phyloP scores from a whole-genome alignment of 1,139 yeast genomes.

The Zygosaccharomyces pseudobailii region DNA sequence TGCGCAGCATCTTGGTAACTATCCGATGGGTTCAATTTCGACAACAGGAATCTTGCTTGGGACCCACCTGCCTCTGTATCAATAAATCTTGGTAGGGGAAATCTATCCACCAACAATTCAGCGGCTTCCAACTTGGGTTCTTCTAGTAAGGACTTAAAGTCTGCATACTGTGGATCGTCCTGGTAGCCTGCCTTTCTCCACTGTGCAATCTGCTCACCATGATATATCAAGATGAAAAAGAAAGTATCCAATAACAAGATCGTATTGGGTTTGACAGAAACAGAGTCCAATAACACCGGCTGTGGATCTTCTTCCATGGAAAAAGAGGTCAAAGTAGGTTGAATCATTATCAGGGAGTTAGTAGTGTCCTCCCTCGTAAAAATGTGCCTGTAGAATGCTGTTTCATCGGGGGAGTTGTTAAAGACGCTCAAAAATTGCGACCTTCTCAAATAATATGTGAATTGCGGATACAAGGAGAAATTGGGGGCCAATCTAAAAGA shows the following conservation, averaged over 20 bases:
- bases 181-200: slow-evolving; percentile 97
- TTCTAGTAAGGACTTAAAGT: slow-evolving; percentile 78
- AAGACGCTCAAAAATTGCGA: slow-evolving; percentile 95
- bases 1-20: slow-evolving; percentile 64
- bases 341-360: slow-evolving; percentile 94
- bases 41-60: slow-evolving; percentile 92
- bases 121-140: slow-evolving; percentile 94
- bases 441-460: slow-evolving; percentile 91
- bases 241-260: slow-evolving; percentile 88
- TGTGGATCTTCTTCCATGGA: slow-evolving; percentile 82
- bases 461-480: slow-evolving; percentile 88
- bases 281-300: slow-evolving; percentile 92
- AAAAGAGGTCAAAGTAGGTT: slow-evolving; percentile 88
- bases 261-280: slow-evolving; percentile 84
- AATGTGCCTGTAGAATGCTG: slow-evolving; percentile 94
- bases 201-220: slow-evolving; percentile 89
- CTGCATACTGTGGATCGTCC: slow-evolving; percentile 82
- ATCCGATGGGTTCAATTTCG: slow-evolving; percentile 90
- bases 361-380: slow-evolving; percentile 86
- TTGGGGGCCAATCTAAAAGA: slow-evolving; percentile 75
- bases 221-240: slow-evolving; percentile 92
- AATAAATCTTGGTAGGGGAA: slow-evolving; percentile 94
- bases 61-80: slow-evolving; percentile 98
- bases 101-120: slow-evolving; percentile 82
- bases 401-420: slow-evolving; percentile 97